Base-by-base conservation (phyloP, 129 eudicot genomes). In the Escallonia rubra region DNA sequence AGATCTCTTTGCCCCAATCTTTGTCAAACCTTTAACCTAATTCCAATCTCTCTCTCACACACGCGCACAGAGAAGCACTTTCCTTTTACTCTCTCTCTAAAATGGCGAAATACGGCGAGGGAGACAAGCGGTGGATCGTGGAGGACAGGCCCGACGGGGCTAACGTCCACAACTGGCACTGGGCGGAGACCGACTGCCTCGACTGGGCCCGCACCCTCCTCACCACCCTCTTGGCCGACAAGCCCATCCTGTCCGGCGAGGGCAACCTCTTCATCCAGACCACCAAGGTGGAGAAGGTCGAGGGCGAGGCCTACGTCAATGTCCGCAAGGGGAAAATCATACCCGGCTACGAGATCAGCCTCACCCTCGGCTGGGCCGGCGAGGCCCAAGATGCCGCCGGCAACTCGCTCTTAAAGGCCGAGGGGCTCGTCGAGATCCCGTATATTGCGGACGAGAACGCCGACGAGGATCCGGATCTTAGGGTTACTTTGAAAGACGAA, bases 151-250 rank as follows among this genome's bases (percentile, higher is more conserved):
- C 96, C 2, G 99, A 93, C 76, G 99, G 99, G 47, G 86, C 99
- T 49, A 93, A 93, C 65, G 99, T 93, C 44, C 99, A 93, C 92
- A 89, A 93, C 71, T 93, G 99, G 99, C 99, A 93, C 90, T 93
- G 99, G 99, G 80, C 99, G 0, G 99, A 93, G 57, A 93, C 99
- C 45, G 83, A 93, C 59, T 93, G 99, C 60, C 72, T 93, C 52
- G 90, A 81, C 5, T 93, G 95, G 95, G 84, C 99, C 4, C 75
- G 77, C 8, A 76, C 69, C 40, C 58, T 82, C 55, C 73, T 93
- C n/a, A 15, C 79, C 0, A 80, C 76, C 7, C 82, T 85, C 38
- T 88, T 93, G 2, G 50, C 83, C 51, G 67, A 79, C 67, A 76
- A 84, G 45, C 52, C 87, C 2, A 55, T 93, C 65, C 74, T 89